Base-by-base conservation (phyloP, 768 basidiomycete genomes). In the Ephemerocybe angulata region DNA sequence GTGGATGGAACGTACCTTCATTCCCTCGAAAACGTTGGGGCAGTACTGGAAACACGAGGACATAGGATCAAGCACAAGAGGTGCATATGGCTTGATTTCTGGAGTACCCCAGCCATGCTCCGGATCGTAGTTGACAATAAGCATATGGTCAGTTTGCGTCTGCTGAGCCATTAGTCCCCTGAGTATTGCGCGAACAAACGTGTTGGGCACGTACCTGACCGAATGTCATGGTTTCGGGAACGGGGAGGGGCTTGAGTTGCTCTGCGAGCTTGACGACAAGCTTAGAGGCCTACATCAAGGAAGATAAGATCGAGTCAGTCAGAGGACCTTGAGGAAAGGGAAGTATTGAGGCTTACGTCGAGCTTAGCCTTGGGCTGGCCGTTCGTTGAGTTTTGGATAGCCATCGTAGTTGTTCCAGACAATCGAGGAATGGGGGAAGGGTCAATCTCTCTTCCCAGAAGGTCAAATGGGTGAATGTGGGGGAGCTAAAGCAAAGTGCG, bases 1-100 rank as follows among this genome's bases (percentile, higher is more conserved):
- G 53, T 27, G 15, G n/a, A 53, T 11, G 10, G 24, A 12, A 57
- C 70, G 12, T 19, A 74, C 78, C 74, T 81, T 96, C 83, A 96
- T 85, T 7, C 94, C 91, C 69, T 97, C 93, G 63, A 97, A 94
- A 15, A 87, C 81, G 58, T 84, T 80, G 30, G 90, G 85, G 8
- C 87, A 88, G 70, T 96, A 96, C 63, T 97, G 94, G 59, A 97
- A 78, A 46, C 93, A 93, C 40, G 86, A 65, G 76, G 82, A 63
- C 53, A 84, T 81, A 4, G 90, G 90, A 61, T 91, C 87, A 11
- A 93, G 70, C 3, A 69, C 66, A 37, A 93, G 62, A 2, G 86
- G 86, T 0, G 78, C 85, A 61, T 92, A 89, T 0, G 88, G 87
- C 62, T 82, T 85, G 63, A 91, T 87, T 60, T 86, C 80, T 0